Evolutionary conservation across 2,329 filamentous ascomycete species (phyloP).

Genomic region (Clonostachys rosea): DNA sequence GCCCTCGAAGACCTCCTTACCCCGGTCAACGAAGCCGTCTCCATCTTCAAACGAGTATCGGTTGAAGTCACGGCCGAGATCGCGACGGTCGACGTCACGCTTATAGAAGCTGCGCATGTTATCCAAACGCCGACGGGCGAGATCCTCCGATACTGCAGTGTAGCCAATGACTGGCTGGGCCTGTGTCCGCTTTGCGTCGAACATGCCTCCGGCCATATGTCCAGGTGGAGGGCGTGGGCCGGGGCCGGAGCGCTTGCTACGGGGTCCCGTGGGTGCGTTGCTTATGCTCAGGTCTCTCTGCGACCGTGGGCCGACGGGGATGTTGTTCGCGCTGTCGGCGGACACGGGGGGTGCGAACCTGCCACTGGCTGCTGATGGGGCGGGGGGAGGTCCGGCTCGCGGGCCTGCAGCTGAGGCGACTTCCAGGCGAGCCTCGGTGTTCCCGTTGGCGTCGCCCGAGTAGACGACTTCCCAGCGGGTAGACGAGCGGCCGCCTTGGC

Average conservation of each 20-base stretch:
- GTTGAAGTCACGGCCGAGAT: slow-evolving; percentile 48
- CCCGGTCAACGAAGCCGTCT: slow-evolving; percentile 65
- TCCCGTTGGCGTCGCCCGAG: slow-evolving; percentile 47
- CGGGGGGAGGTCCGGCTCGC: background rate
- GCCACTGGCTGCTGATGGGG: background rate
- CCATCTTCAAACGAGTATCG: slow-evolving; percentile 70
- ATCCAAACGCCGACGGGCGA: slow-evolving; percentile 62
- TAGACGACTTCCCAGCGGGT: slow-evolving; percentile 72
- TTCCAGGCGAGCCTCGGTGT: slow-evolving; percentile 49
- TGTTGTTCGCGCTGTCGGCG: slow-evolving; percentile 19
- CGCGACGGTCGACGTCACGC: slow-evolving; percentile 22
- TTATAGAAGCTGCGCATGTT: slow-evolving; percentile 44
- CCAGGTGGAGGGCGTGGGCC: slow-evolving; percentile 11
- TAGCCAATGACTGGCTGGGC: slow-evolving; percentile 36
- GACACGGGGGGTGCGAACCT: background rate
- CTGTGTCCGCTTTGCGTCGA: slow-evolving; percentile 23
- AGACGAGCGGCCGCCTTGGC: slow-evolving; percentile 32
- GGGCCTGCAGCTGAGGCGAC: background rate
- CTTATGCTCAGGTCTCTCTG: slow-evolving; percentile 9
- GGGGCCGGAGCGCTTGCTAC: slow-evolving; percentile 26
- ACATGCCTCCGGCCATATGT: background rate
- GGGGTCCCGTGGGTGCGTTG: slow-evolving; percentile 24
- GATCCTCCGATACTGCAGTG: slow-evolving; percentile 56
- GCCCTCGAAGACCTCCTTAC: slow-evolving; percentile 64
- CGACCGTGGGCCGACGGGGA: slow-evolving; percentile 28